Base-by-base conservation (phyloP, 371 early-diverging fungal species). In the Capniomyces stellatus region DNA sequence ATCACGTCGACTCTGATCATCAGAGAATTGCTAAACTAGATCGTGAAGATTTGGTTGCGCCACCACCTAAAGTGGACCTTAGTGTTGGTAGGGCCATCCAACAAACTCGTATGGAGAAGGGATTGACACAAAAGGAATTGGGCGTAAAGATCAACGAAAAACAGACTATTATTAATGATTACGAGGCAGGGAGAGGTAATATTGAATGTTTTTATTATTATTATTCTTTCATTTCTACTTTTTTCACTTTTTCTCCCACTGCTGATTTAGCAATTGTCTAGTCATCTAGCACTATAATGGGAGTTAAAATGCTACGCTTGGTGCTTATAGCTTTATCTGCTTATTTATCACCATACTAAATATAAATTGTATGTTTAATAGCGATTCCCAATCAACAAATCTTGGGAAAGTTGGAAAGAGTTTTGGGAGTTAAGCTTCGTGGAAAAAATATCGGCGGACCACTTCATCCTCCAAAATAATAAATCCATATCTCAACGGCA, bases 381-480 rank as follows among this genome's bases (percentile, higher is more conserved):
- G 79, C 85, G 41, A 79, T 85, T 61, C 92, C 92, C 50, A 90
- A 89, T 74, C 93, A 90, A 70, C 88, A 91, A 68, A 70, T 92
- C 40, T 75, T 95, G 31, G 78, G 75, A 42, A 92, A 92, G 73
- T 64, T 95, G 69, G 92, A 95, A 72, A 76, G 91, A 51, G 81
- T 74, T 29, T 72, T 95, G 54, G 89, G 85, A 52, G 76, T 95
- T 62, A 95, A 89, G 75, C 71, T 95, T 49, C 71, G 91, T 53
- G 95, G 95, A 54, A 83, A 83, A 70, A 78, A 81, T 50, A 85
- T 87, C 58, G 86, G 86, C 48, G 67, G 71, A 29, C 83, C 83
- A 30, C 70, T 85, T 64, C 55, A 46, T 1, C 46, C 56, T 10
- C 54, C 52, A 31, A 58, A 58, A 29, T 30, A 41, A 22, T 58